phyloP scores from a whole-genome alignment of 805 yeast species.

The Barnettozyma wickerhamii region DNA sequence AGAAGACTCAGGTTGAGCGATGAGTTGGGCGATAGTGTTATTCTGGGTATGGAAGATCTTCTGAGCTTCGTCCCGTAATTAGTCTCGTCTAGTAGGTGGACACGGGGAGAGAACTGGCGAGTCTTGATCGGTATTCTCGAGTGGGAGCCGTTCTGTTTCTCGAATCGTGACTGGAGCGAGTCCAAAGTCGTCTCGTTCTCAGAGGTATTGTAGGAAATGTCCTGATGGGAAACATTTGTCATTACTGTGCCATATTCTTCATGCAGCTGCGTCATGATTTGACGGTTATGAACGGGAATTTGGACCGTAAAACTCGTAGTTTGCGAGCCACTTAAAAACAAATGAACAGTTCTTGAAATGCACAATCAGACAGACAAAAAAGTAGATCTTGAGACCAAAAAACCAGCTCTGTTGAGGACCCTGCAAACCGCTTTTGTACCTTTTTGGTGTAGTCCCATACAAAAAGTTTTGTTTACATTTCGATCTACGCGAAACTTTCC shows the following conservation, averaged over 20 bases:
- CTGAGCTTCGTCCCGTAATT: slow-evolving; percentile 7
- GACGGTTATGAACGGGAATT: neutral
- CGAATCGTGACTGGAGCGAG: slow-evolving; percentile 12
- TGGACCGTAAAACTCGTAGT: neutral
- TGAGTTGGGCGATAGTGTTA: slow-evolving; percentile 18
- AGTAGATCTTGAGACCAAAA: too few relatives aligned
- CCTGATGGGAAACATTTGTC: neutral
- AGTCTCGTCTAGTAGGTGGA: slow-evolving; percentile 17
- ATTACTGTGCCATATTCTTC: neutral
- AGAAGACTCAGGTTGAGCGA: neutral
- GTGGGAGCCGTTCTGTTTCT: slow-evolving; percentile 5
- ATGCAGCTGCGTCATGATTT: neutral
- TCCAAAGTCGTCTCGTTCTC: slow-evolving; percentile 1
- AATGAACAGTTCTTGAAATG: neutral
- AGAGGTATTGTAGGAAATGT: neutral
- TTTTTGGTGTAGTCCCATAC: too few relatives aligned
- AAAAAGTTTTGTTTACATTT: neutral
- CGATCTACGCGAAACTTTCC: neutral
- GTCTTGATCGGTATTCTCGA: slow-evolving; percentile 21
- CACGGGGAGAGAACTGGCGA: slow-evolving; percentile 19
- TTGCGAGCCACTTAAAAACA: neutral
- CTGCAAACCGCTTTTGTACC: too few relatives aligned
- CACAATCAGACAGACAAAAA: too few relatives aligned
- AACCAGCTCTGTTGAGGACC: too few relatives aligned
- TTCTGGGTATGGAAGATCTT: slow-evolving; percentile 21